Conservation (phyloP, 371 early-diverging fungal species). For the Apophysomyces sp. region DNA sequence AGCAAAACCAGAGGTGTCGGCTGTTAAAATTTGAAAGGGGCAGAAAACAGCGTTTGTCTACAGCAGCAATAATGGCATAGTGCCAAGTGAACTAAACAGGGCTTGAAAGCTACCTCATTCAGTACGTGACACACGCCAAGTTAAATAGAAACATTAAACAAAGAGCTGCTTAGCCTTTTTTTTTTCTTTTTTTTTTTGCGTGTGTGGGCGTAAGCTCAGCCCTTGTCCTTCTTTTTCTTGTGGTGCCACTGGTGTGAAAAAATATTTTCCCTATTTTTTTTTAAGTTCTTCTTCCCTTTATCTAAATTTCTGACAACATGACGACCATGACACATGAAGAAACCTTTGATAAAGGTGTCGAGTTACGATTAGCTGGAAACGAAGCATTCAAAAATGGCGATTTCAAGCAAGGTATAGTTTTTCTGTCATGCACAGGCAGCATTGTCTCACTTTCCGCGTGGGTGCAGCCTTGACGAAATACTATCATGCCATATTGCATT, state of each 20-base stretch:
- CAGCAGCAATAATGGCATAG: too few relatives aligned
- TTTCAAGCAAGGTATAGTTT: conserved; percentile 26
- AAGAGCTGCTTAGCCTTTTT: too few relatives aligned
- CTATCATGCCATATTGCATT: conserved; percentile 36
- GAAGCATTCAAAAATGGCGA: conserved; percentile 34
- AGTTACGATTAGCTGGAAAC: conserved; percentile 36
- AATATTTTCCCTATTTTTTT: too few relatives aligned
- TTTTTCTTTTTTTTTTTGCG: too few relatives aligned
- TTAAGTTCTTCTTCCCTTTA: neutral
- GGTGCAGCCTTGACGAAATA: conserved; percentile 32
- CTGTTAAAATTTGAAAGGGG: neutral
- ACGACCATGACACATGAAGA: conserved; percentile 18
- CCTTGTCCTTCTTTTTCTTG: too few relatives aligned
- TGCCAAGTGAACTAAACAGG: too few relatives aligned
- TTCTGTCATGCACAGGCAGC: neutral
- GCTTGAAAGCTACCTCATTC: too few relatives aligned
- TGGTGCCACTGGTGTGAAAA: too few relatives aligned
- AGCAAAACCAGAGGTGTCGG: neutral
- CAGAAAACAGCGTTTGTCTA: too few relatives aligned
- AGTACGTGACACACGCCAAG: too few relatives aligned
- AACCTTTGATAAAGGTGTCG: conserved; percentile 38
- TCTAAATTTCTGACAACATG: neutral
- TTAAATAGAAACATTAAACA: too few relatives aligned
- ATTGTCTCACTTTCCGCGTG: neutral
- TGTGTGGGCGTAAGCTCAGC: too few relatives aligned